Evolutionary conservation across 2,329 filamentous ascomycete genomes (phyloP), one percentile per base, ranked within the genome.

Genomic region (Claviceps spartinae): DNA sequence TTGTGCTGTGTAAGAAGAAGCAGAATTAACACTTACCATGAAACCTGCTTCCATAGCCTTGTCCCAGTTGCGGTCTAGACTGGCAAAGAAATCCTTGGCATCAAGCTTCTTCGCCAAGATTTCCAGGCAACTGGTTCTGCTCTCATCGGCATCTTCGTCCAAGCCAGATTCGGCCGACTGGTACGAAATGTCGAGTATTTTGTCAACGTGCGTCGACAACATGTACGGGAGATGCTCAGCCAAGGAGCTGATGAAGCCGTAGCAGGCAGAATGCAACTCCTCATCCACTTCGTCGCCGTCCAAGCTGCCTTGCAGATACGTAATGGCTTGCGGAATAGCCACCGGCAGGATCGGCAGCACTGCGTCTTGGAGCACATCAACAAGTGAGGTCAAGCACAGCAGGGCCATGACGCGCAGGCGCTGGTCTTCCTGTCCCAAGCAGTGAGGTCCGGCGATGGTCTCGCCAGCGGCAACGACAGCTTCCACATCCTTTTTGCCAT

Each of bases 151-250:
- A 50, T 83, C 78, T 5, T 76, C 72, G 24, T 81, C 76, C 30
- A 88, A 67, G 18, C 72, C 74, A 4, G 78, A 73, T 52, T 76
- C 76, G 16, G 86, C 82, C 47, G 88, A 93, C 48, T 75, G 73
- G 63, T 85, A 86, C 5, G 88, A 90, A 11, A 87, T 75, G 14
- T 75, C 70, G 26, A 97, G 69, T 47, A 95, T 76, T 48, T 77
- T 79, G 56, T 86, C 81, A 11, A 97, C 68, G 59, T 91, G 83
- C 5, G 78, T 74, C 11, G 88, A 88, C 55, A 97, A 74, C 82
- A 97, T 95, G 69, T 87, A 96, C 1, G 91, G 88, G 26, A 97
- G 72, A 59, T 93, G 81, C 58, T 93, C 83, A 13, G 91, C 79
- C 45, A 96, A 73, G 7, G 88, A 79, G 47, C 82, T 84, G 55